Conservation (phyloP, 2,329 filamentous ascomycete genomes). For the Metarhizium anisopliae region DNA sequence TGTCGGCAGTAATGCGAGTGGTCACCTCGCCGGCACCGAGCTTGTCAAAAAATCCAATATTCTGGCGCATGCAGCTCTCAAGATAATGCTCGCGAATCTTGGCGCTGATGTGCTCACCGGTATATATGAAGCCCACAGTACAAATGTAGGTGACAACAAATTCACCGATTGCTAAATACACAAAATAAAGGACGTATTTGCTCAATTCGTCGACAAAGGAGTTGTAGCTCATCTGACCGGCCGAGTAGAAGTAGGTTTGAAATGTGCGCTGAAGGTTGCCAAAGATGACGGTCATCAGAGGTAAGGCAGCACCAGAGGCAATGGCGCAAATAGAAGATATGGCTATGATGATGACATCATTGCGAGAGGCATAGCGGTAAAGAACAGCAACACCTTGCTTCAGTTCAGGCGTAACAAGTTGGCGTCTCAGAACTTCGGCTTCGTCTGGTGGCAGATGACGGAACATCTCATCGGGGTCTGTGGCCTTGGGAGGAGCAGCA, state of each 20-base stretch:
- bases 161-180: slow-evolving; percentile 76
- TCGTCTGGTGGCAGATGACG: slow-evolving; percentile 57
- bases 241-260: slow-evolving; percentile 47
- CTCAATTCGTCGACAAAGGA: slow-evolving; percentile 53
- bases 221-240: slow-evolving; percentile 33
- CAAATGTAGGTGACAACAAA: slow-evolving; percentile 70
- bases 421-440: slow-evolving; percentile 56
- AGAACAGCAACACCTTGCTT: slow-evolving; percentile 57
- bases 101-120: slow-evolving; percentile 67
- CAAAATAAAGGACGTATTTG: slow-evolving; percentile 67
- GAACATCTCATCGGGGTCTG: slow-evolving; percentile 43
- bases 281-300: slow-evolving; percentile 75
- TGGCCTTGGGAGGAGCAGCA: slow-evolving; percentile 18
- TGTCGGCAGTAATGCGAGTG: slow-evolving; percentile 88
- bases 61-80: slow-evolving; percentile 73
- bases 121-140: slow-evolving; percentile 86
- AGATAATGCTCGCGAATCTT: slow-evolving; percentile 81
- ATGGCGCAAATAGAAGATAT: slow-evolving; percentile 58
- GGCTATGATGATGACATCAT: slow-evolving; percentile 54
- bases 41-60: slow-evolving; percentile 90
- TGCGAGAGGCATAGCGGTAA: slow-evolving; percentile 60
- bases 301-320: slow-evolving; percentile 63
- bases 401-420: slow-evolving; percentile 56
- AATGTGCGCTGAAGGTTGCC: slow-evolving; percentile 68
- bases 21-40: slow-evolving; percentile 89